phyloP scores from a whole-genome alignment of 805 yeast species.

The Myxozyma udenii region DNA sequence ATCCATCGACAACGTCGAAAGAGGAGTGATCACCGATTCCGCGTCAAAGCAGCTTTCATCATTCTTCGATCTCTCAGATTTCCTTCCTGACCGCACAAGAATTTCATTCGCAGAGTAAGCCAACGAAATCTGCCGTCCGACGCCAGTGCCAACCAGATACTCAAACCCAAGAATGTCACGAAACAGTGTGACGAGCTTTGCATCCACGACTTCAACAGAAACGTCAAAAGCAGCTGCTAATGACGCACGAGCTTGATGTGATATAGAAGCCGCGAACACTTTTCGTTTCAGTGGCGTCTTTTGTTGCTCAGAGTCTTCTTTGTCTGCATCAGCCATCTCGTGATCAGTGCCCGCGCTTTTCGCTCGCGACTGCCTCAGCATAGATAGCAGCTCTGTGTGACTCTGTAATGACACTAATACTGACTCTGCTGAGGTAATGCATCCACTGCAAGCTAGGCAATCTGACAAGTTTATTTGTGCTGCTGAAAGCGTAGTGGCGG shows the following conservation, averaged over 20 bases:
- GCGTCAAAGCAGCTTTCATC: background rate
- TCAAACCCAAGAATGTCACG: constrained; percentile 60
- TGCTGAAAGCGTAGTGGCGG: constrained; percentile 48
- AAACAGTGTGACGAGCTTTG: constrained; percentile 57
- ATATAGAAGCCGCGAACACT: constrained; percentile 68
- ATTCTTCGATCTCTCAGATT: background rate
- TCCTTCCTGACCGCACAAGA: constrained; percentile 5
- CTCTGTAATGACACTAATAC: constrained; percentile 88
- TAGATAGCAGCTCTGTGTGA: constrained; percentile 63
- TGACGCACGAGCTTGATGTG: constrained; percentile 84
- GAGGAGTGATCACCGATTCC: constrained; percentile 1
- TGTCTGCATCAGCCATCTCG: constrained; percentile 4
- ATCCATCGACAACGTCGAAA: background rate
- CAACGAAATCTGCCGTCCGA: constrained; percentile 71
- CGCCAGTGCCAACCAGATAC: constrained; percentile 77
- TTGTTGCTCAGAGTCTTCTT: constrained; percentile 22
- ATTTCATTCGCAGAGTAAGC: constrained; percentile 46
- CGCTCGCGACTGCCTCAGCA: constrained; percentile 6
- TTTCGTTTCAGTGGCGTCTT: constrained; percentile 40
- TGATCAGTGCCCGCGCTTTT: background rate
- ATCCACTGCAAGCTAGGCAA: constrained; percentile 95
- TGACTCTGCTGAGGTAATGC: constrained; percentile 97
- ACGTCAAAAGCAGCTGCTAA: constrained; percentile 64
- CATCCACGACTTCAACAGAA: constrained; percentile 57
- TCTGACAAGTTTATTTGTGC: constrained; percentile 89